phyloP scores from a whole-genome alignment of 345 rosid genomes.

The Xanthoceras sorbifolium region DNA sequence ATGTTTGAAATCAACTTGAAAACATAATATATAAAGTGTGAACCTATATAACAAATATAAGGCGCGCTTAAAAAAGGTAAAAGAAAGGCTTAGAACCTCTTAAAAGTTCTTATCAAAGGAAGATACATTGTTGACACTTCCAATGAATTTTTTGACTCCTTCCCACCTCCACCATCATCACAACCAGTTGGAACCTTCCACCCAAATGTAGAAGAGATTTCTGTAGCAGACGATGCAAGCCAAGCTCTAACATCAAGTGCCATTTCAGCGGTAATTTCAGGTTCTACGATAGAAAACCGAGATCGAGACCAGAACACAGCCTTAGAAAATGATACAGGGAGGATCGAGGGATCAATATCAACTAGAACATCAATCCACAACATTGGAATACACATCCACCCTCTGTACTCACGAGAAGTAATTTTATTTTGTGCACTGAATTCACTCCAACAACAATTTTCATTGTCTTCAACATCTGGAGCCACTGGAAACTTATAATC shows the following conservation, averaged over 20 bases:
- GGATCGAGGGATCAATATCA: conserved; percentile 54
- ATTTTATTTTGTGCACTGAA: conserved; percentile 62
- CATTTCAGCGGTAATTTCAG: conserved; percentile 68
- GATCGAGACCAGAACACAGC: conserved; percentile 96
- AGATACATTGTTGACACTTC: conserved; percentile 67
- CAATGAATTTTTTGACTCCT: conserved; percentile 80
- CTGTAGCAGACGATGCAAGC: conserved; percentile 67
- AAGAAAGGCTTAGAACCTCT: conserved; percentile 53
- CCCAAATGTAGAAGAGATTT: conserved; percentile 74
- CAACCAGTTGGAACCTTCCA: conserved; percentile 94
- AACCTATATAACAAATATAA: not conserved
- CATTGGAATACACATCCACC: conserved; percentile 96
- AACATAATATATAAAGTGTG: not conserved
- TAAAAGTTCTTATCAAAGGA: conserved; percentile 69
- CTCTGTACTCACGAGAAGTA: conserved; percentile 57
- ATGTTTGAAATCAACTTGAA: conserved; percentile 28
- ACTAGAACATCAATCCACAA: conserved; percentile 83
- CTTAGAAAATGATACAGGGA: conserved; percentile 79
- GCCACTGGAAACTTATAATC: conserved; percentile 40
- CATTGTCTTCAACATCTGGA: conserved; percentile 45
- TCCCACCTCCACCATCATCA: conserved; percentile 87
- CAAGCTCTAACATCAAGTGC: conserved; percentile 62
- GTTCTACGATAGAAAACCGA: conserved; percentile 74
- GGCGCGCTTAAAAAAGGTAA: not conserved
- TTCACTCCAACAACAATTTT: conserved; percentile 64